Base-by-base conservation (phyloP, 495 filamentous ascomycete genomes). In the Penicillium ochrochloron region DNA sequence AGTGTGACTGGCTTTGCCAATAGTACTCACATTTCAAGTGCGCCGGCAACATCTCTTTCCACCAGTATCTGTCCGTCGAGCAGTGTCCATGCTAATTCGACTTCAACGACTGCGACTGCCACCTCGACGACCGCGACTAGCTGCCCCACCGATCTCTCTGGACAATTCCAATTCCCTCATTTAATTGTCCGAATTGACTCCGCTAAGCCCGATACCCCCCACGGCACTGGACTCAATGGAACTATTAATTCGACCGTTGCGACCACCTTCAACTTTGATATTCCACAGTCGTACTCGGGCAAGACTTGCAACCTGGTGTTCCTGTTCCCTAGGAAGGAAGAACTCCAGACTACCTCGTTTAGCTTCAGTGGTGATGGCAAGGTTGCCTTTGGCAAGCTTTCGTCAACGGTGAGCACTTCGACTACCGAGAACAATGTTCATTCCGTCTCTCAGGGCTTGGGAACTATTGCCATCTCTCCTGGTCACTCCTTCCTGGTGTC, bases 201-300 rank as follows among this genome's bases (percentile, higher is more conserved):
- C 5, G 69, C 80, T n/a, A 64, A 76, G 37, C 86, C 89, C 5
- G 67, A 82, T 66, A 73, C 62, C 0, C 78, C 88, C 3, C 68
- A 73, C 17, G 88, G 87, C 10, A 87, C 83, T 15, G 77, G 76
- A 0, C 82, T 75, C 71, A 85, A 83, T 61, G 88, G 87, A 39
- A 78, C 81, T 8, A 75, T 90, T 33, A 81, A 80, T 5, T 67
- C 80, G 5, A 83, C 80, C 27, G 74, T 86, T 62, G 89, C 88
- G 37, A 83, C 80, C 19, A 73, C 88, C 50, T 92, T 90, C 83
- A 88, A 88, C 74, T 92, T 92, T 75, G 87, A 89, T 70, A 83
- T 92, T 46, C 87, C 86, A 0, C 31, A 70, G 0, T 70, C 71
- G 12, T 78, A 84, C 69, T 70, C 78, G 42, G 84, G 80, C 52